A percentile compares a stretch with the other conserved stretches of the same genome.
Conservation (phyloP, 768 basidiomycete species). For the Mycena capillaripes region DNA sequence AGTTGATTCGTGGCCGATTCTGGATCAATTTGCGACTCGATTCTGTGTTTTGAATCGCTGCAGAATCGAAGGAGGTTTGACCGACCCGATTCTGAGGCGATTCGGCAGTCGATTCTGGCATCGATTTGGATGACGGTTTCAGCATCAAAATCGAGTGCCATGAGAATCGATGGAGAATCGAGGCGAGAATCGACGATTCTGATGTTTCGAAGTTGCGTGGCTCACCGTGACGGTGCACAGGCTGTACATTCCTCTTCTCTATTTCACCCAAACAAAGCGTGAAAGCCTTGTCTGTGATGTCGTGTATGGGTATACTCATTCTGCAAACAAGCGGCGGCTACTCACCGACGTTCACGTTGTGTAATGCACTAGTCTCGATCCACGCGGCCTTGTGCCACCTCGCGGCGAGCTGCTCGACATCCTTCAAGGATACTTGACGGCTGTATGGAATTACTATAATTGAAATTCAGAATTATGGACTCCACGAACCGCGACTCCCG, state of each 20-base stretch:
- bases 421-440: slow-evolving; percentile 80
- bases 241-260: slow-evolving; percentile 53
- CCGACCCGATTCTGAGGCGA: too few species aligned
- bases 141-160: too few species aligned
- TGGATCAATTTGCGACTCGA: too few species aligned
- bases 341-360: slow-evolving; percentile 90
- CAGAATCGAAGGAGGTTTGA: too few species aligned
- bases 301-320: background rate
- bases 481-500: slow-evolving; percentile 71
- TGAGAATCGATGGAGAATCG: too few species aligned
- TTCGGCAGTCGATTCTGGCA: too few species aligned
- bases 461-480: too few species aligned
- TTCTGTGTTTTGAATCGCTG: too few species aligned
- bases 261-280: slow-evolving; percentile 88
- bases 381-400: slow-evolving; percentile 82
- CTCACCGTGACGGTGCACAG: background rate
- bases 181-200: slow-evolving; percentile 24
- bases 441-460: slow-evolving; percentile 39
- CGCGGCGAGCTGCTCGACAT: slow-evolving; percentile 82
- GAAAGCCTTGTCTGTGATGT: slow-evolving; percentile 79
- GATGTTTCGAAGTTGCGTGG: too few species aligned
- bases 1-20: too few species aligned
- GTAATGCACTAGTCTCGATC: slow-evolving; percentile 93
- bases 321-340: slow-evolving; percentile 39
- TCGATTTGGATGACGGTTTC: too few species aligned